Percentiles rank a stretch among this genome's conserved stretches.
Evolutionary conservation across 441 rosid species (phyloP).

Genomic region (Corymbia calophylla): DNA sequence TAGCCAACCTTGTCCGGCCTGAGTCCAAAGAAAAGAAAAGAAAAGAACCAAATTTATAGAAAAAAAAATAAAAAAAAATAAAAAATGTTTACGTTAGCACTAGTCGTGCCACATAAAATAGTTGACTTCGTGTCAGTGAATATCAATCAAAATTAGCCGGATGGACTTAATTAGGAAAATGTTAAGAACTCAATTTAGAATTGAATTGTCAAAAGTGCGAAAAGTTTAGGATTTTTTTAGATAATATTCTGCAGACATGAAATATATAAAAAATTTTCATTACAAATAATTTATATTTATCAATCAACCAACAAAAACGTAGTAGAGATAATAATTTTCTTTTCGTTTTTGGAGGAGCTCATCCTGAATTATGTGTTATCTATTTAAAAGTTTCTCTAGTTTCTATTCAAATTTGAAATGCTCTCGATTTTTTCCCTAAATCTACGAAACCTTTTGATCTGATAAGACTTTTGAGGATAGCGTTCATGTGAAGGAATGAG

Average conservation of each 20-base stretch:
- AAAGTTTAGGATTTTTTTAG: not conserved
- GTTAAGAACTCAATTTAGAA: no score
- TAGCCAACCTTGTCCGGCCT: not conserved
- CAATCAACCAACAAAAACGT: not conserved
- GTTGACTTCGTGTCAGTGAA: not conserved
- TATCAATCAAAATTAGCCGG: no score
- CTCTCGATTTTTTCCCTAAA: not conserved
- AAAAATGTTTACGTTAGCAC: not conserved
- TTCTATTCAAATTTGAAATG: not conserved
- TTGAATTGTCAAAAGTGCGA: no score
- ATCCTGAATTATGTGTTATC: not conserved
- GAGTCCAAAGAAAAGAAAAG: not conserved
- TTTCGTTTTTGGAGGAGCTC: not conserved
- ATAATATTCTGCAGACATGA: not conserved
- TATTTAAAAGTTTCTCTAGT: not conserved
- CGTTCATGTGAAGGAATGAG: not conserved
- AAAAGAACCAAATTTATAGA: not conserved
- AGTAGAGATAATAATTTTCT: not conserved
- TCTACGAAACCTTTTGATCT: not conserved
- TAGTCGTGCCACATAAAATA: accelerated
- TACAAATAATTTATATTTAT: not conserved
- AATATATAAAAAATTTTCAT: not conserved
- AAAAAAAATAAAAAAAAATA: no score
- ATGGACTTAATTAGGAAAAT: not conserved
- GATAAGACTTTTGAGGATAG: not conserved